Base-by-base conservation (phyloP, 2,329 filamentous ascomycete genomes). In the Cordyceps cateniannulata region DNA sequence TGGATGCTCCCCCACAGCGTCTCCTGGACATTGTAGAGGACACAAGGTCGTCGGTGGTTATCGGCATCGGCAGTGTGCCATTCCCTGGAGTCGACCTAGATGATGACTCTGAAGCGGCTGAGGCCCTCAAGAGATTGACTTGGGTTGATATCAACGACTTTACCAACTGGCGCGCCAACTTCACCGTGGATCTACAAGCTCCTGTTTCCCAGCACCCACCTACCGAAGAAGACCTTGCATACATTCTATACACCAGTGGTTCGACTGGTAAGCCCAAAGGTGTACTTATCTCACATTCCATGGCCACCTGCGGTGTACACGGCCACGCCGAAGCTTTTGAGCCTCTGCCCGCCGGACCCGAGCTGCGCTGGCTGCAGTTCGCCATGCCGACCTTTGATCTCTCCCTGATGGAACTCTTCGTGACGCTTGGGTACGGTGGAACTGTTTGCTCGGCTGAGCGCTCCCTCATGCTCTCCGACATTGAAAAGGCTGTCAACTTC, bases 281-380 rank as follows among this genome's bases (percentile, higher is more conserved):
- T 3, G 78, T 81, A 50, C 89, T 96, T 89, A 96, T 81, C 92
- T 90, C 59, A 10, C n/a, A 96, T 91, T 45, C 91, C 22, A 57
- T 59, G 49, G 61, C 61, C 18, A 62, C 51, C 5, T 59, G 52
- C 16, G 54, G 54, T 27, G 51, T 62, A n/a, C 56, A 55, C 38
- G 61, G 50, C 18, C 50, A 60, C 16, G 57, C 54, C n/a, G 61
- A 50, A n/a, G 61, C 45, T 2, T 57, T 57, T 18, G 56, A 54
- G 32, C 61, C 50, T n/a, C 50, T 62, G 5, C 54, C 55, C 3
- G 38, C 44, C 18, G 61, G 61, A 6, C 61, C 61, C 3, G 52
- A 57, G 27, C 38, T 62, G 32, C 61, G 61, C 40, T 62, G 55
- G 55, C 47, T 62, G 18, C 52, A 54, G 44, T 59, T 62, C 14